Conservation (phyloP, 2,329 filamentous ascomycete species). For the Ambrosiella beaveri region DNA sequence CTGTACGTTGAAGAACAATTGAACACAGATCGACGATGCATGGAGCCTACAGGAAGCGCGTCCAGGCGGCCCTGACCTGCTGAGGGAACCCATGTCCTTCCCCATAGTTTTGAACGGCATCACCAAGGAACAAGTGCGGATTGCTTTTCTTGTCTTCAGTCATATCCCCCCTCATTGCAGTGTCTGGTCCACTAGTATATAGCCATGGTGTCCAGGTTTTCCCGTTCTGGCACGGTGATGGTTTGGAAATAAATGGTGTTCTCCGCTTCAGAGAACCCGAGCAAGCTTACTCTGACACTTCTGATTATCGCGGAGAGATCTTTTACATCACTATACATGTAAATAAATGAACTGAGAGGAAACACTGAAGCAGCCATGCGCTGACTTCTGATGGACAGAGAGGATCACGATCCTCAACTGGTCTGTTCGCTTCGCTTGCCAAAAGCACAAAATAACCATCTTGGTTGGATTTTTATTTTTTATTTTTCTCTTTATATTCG, state of each 20-base stretch:
- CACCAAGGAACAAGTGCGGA: not conserved
- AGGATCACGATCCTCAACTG: not conserved
- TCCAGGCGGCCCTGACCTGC: not conserved
- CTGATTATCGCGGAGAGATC: no score
- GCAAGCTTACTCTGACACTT: no score
- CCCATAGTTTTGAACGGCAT: not conserved
- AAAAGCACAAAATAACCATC: no score
- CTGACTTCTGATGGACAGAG: not conserved
- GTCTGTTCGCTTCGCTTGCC: not conserved
- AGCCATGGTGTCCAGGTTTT: no score
- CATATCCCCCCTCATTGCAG: not conserved
- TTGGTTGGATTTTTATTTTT: no score
- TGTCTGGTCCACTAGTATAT: no score
- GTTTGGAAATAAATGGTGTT: no score
- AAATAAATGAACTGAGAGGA: not conserved
- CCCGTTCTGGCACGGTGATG: no score
- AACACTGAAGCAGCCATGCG: not conserved
- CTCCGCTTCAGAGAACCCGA: no score
- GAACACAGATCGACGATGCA: not conserved
- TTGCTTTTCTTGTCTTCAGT: not conserved
- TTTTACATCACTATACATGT: not conserved
- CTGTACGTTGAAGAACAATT: no score
- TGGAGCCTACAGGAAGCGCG: not conserved
- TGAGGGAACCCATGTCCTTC: not conserved
- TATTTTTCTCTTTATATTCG: no score